Conservation (phyloP, 202 grass and related monocot species). For the Zoysia matrella region DNA sequence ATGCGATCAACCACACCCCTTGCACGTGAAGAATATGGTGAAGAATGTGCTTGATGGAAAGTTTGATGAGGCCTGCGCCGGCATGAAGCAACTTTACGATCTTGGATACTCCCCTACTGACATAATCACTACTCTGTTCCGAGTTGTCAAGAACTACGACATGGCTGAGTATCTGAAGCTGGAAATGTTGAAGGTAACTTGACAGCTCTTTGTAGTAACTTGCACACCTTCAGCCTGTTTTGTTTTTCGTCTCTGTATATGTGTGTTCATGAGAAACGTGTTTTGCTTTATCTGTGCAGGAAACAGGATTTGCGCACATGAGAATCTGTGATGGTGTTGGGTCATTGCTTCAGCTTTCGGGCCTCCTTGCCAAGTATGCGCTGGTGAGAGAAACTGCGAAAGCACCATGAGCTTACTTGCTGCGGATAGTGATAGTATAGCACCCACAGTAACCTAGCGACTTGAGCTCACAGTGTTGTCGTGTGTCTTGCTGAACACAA, state of each 20-base stretch:
- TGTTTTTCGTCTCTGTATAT: too few relatives aligned
- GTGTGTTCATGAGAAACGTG: not conserved
- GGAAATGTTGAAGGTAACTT: constrained; percentile 88
- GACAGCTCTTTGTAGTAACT: not conserved
- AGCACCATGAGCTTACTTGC: constrained; percentile 41
- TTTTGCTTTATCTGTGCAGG: constrained; percentile 50
- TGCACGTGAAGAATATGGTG: constrained; percentile 94
- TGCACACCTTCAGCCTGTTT: not conserved
- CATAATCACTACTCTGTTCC: constrained; percentile 96
- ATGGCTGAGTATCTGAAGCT: constrained; percentile 98
- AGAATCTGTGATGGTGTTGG: constrained; percentile 98
- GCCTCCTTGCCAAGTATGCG: constrained; percentile 88
- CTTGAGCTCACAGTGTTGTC: not conserved
- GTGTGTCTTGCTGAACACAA: constrained; percentile 6
- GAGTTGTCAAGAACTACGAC: constrained; percentile 96
- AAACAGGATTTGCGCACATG: constrained; percentile 99
- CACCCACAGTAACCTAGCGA: too few relatives aligned
- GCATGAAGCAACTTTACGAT: constrained; percentile 95
- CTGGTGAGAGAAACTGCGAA: constrained; percentile 80
- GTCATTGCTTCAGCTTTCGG: constrained; percentile 92
- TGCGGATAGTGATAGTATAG: too few relatives aligned
- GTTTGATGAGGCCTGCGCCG: constrained; percentile 84
- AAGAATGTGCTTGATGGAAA: constrained; percentile 90
- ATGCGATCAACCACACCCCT: constrained; percentile 95
- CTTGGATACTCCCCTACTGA: constrained; percentile 94